Evolutionary conservation across 2,329 filamentous ascomycete species (phyloP), one percentile per base, ranked within the genome.

Genomic region (Chrysosporium keratinophilum): DNA sequence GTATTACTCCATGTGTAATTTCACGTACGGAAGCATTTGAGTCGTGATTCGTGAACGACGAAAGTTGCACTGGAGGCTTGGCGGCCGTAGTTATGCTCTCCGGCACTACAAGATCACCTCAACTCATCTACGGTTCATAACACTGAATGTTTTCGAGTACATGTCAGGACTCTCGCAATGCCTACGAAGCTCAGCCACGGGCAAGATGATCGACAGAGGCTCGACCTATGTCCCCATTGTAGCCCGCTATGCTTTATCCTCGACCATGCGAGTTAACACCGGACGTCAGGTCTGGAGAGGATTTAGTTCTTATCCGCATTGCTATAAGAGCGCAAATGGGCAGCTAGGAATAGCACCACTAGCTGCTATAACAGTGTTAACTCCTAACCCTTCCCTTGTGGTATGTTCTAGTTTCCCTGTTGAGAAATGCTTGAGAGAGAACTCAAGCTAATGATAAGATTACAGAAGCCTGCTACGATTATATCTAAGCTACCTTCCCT

Each of bases 391-490:
- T 34, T 50, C 53, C 11, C 39, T n/a, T 41, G 40, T 50, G 34
- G 55, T 57, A 51, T 7, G 47, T 54, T 39, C 19, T 39, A 33
- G 23, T 31, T 2, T 39, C 17, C 28, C 3, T 5, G 3, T 43
- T 43, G 4, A 5, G 23, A 9, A 12, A 34, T 7, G 23, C 3
- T 7, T 28, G 23, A n/a, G 14, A 5, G 20, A 41, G 10, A n/a
- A 15, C 14, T 11, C 40, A 34, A 15, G 19, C 39, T 43, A 28
- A 44, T 28, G 15, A 12, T 7, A 40, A 40, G 2, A n/a, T 4
- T 40, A 33, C 44, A 70, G 68, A 59, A 56, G 12, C 59, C 62
- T 53, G 60, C 63, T 42, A 64, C 67, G 48, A 56, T 70, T 37
- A 51, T 69, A 44, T 61, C 63, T 5, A 64, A 57, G 51, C 50